phyloP scores from a whole-genome alignment of 2,329 filamentous ascomycete genomes.

The Reticulascus tulasneorum region DNA sequence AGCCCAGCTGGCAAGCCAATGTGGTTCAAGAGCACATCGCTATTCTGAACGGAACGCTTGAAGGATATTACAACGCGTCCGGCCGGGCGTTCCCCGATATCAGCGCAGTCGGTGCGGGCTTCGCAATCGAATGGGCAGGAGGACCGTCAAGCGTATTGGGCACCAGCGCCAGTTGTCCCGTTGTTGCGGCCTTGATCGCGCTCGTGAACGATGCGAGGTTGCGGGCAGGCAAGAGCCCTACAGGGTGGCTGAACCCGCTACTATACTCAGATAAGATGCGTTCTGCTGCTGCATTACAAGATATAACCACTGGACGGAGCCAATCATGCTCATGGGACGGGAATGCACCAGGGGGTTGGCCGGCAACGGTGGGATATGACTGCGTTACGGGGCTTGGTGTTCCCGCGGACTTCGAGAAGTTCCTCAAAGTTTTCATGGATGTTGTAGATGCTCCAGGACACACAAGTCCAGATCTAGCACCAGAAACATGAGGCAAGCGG shows the following conservation, averaged over 20 bases:
- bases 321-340: constrained; percentile 35
- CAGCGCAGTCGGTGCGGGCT: constrained; percentile 54
- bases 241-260: constrained; percentile 52
- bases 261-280: constrained; percentile 38
- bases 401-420: constrained; percentile 35
- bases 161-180: constrained; percentile 50
- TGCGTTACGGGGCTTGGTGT: constrained; percentile 47
- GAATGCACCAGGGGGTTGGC: constrained; percentile 35
- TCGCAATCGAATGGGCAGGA: constrained; percentile 33
- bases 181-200: constrained; percentile 50
- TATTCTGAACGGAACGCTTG: constrained; percentile 35
- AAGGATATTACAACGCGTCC: constrained; percentile 37
- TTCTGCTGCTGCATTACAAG: constrained; percentile 32
- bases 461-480: background rate
- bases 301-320: constrained; percentile 37
- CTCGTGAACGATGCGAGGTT: constrained; percentile 52
- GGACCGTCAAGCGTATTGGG: constrained; percentile 27
- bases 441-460: background rate
- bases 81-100: constrained; percentile 50
- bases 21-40: constrained; percentile 37
- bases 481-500: too few relatives aligned
- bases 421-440: constrained; percentile 17
- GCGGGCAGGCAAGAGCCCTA: constrained; percentile 38
- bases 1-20: constrained; percentile 41
- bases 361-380: constrained; percentile 41